Evolutionary conservation across 2,329 filamentous ascomycete species (phyloP), one percentile per base, ranked within the genome.

Genomic region (Aspergillus puulaauensis): DNA sequence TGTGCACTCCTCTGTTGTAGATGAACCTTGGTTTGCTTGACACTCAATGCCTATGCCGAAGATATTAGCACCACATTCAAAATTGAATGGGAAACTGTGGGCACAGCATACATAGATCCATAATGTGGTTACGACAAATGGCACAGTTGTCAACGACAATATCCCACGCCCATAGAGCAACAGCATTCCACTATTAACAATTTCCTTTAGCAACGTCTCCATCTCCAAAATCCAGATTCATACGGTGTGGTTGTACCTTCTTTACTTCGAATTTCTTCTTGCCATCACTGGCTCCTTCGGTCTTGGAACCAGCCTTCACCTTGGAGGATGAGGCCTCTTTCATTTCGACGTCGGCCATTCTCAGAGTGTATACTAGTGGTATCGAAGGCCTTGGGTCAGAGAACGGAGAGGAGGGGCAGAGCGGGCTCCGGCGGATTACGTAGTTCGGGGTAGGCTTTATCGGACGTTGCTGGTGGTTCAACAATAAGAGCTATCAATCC

Each of bases 61-160:
- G 35, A 57, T 49, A 54, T 65, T 58, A 66, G 65, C 52, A 62
- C 58, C 60, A 53, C 49, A 49, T 21, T 15, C 35, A 37, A 37
- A 6, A 7, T 37, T 6, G 35, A n/a, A 37, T 37, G 35, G 35
- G 35, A 37, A n/a, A 37, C 9, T 4, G 31, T n/a, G 35, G 15
- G 19, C 5, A 39, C 14, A 43, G 76, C 87, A 68, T 80, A 92
- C 95, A 99, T 27, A 99, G 83, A 76, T 99, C 95, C 95, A 99
- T 99, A 77, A 99, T 99, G 76, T 99, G 95, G 75, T 99, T 99
- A 73, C 95, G 86, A 82, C 95, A 99, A 73, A 99, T 99, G 69
- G 95, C 95, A 75, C 95, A 99, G 83, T 99, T 99, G 79, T 99
- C 95, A 61, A 99, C 95, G 33, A 98, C 93, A 59, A 99, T 99